These are phyloP conservation scores for Prunus campanulata DNA, from an alignment of 306 rosid genomes.

Conservation along the genomic window DNA sequence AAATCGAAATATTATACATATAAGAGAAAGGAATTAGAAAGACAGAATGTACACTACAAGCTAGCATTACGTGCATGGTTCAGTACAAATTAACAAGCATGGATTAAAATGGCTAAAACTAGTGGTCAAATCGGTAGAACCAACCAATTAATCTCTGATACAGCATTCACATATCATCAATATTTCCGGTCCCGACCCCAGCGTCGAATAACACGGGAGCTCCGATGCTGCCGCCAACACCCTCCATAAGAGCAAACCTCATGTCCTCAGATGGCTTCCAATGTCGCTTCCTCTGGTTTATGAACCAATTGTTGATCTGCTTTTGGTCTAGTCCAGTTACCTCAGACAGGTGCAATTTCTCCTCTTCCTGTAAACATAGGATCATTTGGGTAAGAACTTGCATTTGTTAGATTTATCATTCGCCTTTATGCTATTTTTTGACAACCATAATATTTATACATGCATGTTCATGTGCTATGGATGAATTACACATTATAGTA, in stretches of 20 bases:
- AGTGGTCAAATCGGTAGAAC: not conserved
- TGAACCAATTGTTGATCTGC: constrained; percentile 93
- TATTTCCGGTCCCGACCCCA: not conserved
- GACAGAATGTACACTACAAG: too few species aligned
- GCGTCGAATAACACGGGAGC: not conserved
- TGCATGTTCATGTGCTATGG: not conserved
- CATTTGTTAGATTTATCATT: not conserved
- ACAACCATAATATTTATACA: too few species aligned
- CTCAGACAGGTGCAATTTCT: constrained; percentile 61
- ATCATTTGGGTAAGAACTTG: not conserved
- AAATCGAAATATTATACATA: too few species aligned
- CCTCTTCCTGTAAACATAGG: constrained; percentile 52
- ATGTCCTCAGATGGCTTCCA: constrained; percentile 90
- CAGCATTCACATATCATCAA: not conserved
- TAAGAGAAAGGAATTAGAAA: too few species aligned
- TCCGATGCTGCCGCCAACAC: constrained; percentile 4
- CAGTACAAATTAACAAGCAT: not conserved
- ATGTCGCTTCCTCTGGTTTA: constrained; percentile 86
- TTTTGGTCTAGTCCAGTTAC: constrained; percentile 63
- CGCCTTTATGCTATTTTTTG: not conserved
- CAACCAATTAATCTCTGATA: not conserved
- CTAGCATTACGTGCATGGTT: not conserved
- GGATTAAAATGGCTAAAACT: too few species aligned
- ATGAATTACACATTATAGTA: not conserved
- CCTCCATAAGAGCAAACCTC: constrained; percentile 53